These are phyloP conservation scores for Cupressus sempervirens DNA, from an alignment of 75 land plant species.

Conservation along the genomic window DNA sequence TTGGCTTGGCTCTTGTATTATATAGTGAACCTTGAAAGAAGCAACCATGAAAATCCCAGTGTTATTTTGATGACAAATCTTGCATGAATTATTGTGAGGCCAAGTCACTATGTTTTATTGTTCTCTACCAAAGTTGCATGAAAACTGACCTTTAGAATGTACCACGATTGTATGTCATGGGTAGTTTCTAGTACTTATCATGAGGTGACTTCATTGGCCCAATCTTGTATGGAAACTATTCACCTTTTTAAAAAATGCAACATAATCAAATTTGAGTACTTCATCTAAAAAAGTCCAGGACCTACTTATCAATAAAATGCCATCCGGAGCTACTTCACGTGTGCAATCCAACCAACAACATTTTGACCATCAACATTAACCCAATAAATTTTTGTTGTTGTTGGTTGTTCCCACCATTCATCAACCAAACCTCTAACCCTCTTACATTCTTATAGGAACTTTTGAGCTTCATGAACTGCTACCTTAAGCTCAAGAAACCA, in stretches of 20 bases:
- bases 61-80: neutral
- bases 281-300: neutral
- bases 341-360: constrained; percentile 90
- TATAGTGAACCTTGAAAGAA: neutral
- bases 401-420: constrained; percentile 99
- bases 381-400: constrained; percentile 95
- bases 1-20: neutral
- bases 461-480: no score
- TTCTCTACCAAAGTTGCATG: neutral
- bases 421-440: no score
- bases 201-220: neutral
- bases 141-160: neutral
- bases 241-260: neutral
- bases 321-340: constrained; percentile 92
- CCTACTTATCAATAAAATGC: constrained; percentile 84
- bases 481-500: no score
- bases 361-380: constrained; percentile 89
- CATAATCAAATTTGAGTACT: neutral
- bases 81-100: neutral
- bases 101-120: neutral
- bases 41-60: neutral
- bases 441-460: no score
- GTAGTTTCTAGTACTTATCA: neutral
- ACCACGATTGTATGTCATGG: neutral
- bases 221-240: neutral